Conservation (phyloP, 2,329 filamentous ascomycete species). For the Elsinoe arachidis region DNA sequence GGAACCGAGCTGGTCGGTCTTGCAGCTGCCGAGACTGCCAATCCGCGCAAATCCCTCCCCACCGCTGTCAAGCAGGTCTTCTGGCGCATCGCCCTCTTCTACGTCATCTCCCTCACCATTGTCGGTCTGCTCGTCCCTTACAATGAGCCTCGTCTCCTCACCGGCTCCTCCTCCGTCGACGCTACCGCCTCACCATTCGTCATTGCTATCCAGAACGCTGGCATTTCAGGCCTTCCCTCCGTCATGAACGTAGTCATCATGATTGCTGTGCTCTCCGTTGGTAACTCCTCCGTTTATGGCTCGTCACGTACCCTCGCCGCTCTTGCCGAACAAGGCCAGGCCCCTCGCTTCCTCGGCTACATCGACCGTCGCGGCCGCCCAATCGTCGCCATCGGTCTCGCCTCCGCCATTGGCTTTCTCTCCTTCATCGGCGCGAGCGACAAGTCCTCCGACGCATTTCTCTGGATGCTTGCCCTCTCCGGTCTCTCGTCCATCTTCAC, state of each 20-base stretch:
- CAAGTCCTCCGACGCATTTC: conserved; percentile 55
- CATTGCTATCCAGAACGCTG: conserved; percentile 53
- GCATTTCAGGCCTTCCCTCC: conserved; percentile 50
- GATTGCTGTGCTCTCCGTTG: conserved; percentile 51
- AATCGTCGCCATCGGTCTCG: conserved; percentile 60
- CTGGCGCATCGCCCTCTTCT: conserved; percentile 29
- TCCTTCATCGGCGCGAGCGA: conserved; percentile 56
- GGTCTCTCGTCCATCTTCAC: conserved; percentile 68
- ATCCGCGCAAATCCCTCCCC: conserved; percentile 40
- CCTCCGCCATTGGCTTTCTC: conserved; percentile 62
- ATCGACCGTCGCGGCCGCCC: conserved; percentile 76
- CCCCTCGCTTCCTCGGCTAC: conserved; percentile 66
- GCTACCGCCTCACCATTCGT: conserved; percentile 54
- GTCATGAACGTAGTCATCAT: conserved; percentile 62
- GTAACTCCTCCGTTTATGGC: conserved; percentile 46
- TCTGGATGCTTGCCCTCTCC: conserved; percentile 71
- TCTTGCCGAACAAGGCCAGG: conserved; percentile 47
- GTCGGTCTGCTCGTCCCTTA: conserved; percentile 29
- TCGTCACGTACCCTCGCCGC: conserved; percentile 22
- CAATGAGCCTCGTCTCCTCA: conserved; percentile 28
- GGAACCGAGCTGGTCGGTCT: conserved; percentile 57
- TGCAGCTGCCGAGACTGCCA: conserved; percentile 44
- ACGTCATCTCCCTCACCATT: conserved; percentile 27
- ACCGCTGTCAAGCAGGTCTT: conserved; percentile 29
- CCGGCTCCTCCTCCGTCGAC: conserved; percentile 26